phyloP scores from a whole-genome alignment of 2,329 filamentous ascomycete genomes.

The Fusarium sp. region DNA sequence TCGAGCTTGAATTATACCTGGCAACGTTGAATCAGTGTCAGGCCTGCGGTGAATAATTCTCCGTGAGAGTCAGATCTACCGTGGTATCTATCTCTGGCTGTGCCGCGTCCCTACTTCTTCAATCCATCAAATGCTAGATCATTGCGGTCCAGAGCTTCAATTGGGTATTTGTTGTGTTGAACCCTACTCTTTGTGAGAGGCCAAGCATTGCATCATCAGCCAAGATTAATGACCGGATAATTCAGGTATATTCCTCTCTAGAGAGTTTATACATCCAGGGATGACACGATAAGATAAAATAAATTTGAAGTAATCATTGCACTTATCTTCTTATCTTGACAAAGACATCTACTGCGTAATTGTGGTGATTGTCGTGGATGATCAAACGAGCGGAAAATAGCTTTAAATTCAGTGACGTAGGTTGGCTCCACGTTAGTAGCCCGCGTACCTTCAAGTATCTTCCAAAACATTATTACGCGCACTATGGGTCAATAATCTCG shows the following conservation, averaged over 20 bases:
- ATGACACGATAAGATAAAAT: not conserved
- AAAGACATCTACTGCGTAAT: too few species aligned
- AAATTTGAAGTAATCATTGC: not conserved
- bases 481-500: not conserved
- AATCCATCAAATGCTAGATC: not conserved
- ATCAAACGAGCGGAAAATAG: not conserved
- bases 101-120: constrained; percentile 11
- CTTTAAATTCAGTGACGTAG: not conserved
- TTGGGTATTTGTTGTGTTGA: not conserved
- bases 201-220: not conserved
- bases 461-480: not conserved
- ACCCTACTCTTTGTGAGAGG: not conserved
- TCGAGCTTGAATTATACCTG: not conserved
- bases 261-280: not conserved
- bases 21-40: constrained; percentile 2
- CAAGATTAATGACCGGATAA: not conserved
- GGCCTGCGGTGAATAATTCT: constrained; percentile 15
- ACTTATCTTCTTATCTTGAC: not conserved
- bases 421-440: not conserved
- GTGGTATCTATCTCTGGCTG: not conserved
- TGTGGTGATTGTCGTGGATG: not conserved
- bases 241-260: too few species aligned
- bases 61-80: constrained; percentile 6
- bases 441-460: not conserved
- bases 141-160: not conserved